Conservation (phyloP, 306 rosid species). For the Biancaea sappan region DNA sequence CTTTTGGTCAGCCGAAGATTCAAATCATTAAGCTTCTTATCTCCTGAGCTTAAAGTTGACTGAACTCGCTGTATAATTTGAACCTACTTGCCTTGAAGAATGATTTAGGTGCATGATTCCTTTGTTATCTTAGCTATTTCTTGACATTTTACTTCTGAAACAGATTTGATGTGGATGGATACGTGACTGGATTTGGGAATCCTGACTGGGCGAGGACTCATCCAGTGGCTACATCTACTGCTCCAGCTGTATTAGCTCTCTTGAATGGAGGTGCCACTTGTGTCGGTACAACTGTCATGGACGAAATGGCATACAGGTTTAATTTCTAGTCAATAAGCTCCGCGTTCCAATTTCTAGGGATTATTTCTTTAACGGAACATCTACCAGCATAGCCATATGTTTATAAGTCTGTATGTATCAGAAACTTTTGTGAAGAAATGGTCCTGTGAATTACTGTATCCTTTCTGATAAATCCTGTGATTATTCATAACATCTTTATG, state of each 20-base stretch:
- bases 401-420: background rate
- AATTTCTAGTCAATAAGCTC: background rate
- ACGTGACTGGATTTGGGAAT: conserved; percentile 81
- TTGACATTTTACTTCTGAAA: background rate
- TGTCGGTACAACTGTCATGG: conserved; percentile 88
- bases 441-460: background rate
- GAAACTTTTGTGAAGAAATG: conserved; percentile 8
- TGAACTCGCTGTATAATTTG: background rate
- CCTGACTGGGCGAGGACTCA: conserved; percentile 98
- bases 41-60: background rate
- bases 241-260: conserved; percentile 65
- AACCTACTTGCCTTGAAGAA: background rate
- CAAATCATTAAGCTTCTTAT: background rate
- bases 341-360: background rate
- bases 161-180: conserved; percentile 86
- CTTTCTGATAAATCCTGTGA: conserved; percentile 18
- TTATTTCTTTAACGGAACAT: background rate
- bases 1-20: background rate
- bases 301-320: conserved; percentile 96
- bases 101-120: background rate
- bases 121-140: background rate
- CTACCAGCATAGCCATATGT: background rate
- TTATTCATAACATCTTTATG: background rate
- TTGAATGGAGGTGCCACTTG: conserved; percentile 81
- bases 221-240: conserved; percentile 67